Evolutionary conservation across 1,284 basidiomycete species (phyloP), one percentile per base, ranked within the genome.

Genomic region (Ceratobasidium sp.): DNA sequence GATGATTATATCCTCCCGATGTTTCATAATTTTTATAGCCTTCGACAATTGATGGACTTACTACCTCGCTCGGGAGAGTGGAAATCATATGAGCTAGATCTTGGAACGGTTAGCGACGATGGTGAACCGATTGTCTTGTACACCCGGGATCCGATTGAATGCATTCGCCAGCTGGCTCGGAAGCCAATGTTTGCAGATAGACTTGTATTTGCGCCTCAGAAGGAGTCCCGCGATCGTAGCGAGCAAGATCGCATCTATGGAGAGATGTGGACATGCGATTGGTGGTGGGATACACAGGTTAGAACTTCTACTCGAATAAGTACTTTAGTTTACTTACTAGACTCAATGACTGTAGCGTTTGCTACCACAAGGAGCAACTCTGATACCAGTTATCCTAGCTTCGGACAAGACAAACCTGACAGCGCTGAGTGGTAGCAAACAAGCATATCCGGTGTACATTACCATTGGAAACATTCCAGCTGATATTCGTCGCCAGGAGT

Each of bases 31-130:
- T 56, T 20, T 1, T 67, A 81, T 18, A 44, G 68, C 0, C 81
- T 84, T 53, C 61, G 80, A 2, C 49, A 82, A 33, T 58, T 68
- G 40, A 75, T 61, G 81, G 83, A 56, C 13, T 40, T 2, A 58
- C 84, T 2, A 83, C 83, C 1, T 20, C 40, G 4, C 55, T 20
- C 12, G 82, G 84, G 0, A 64, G 26, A 26, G n/a, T 56, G 55
- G 55, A n/a, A 70, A 5, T 44, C 51, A 4, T 86, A 84, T 83
- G 75, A 20, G 3, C 81, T 81, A 42, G 60, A 82, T 5, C 69
- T 73, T 2, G 42, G 84, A 42, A 80, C 82, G 10, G 67, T 82
- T 1, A 66, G 28, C 6, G 85, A 84, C 0, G 80, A 84, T 76
- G 20, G 60, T 0, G 82, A 82, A 66, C 79, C 81, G 12, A 61